Evolutionary conservation across 2,329 filamentous ascomycete species (phyloP).

Genomic region (Paraphoma sp.): DNA sequence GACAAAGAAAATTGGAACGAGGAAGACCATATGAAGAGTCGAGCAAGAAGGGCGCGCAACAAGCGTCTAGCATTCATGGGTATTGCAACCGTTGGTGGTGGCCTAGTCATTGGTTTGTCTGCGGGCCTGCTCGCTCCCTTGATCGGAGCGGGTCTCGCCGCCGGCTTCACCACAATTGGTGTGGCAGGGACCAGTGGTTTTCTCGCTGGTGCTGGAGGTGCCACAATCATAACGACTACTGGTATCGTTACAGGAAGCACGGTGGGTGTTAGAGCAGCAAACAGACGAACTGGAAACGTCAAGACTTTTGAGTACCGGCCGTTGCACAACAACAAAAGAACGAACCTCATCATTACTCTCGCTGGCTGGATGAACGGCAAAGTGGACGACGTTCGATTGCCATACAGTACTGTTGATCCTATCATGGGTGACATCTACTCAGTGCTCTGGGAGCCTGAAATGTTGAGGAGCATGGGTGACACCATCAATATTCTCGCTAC

Average conservation of each 20-base stretch:
- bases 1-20: constrained; percentile 99
- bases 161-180: constrained; percentile 93
- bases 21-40: constrained; percentile 86
- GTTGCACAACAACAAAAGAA: constrained; percentile 95
- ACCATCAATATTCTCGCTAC: constrained; percentile 98
- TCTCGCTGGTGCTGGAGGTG: constrained; percentile 87
- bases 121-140: constrained; percentile 90
- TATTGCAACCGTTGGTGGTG: constrained; percentile 91
- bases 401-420: constrained; percentile 94
- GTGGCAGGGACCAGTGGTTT: constrained; percentile 89
- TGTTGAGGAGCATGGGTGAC: constrained; percentile 96
- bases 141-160: constrained; percentile 91
- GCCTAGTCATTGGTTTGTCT: constrained; percentile 92
- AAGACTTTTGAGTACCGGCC: constrained; percentile 97
- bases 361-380: constrained; percentile 99
- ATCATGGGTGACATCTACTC: constrained; percentile 99
- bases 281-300: constrained; percentile 86
- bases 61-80: constrained; percentile 94
- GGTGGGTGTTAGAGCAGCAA: constrained; percentile 85
- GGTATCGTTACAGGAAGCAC: constrained; percentile 86
- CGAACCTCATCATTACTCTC: constrained; percentile 93
- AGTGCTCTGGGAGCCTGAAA: constrained; percentile 95
- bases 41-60: constrained; percentile 81
- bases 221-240: constrained; percentile 90
- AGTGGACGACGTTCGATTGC: constrained; percentile 92